Evolutionary conservation across 345 rosid genomes (phyloP), one percentile per base, ranked within the genome.

Genomic region (Atalantia buxifolia): DNA sequence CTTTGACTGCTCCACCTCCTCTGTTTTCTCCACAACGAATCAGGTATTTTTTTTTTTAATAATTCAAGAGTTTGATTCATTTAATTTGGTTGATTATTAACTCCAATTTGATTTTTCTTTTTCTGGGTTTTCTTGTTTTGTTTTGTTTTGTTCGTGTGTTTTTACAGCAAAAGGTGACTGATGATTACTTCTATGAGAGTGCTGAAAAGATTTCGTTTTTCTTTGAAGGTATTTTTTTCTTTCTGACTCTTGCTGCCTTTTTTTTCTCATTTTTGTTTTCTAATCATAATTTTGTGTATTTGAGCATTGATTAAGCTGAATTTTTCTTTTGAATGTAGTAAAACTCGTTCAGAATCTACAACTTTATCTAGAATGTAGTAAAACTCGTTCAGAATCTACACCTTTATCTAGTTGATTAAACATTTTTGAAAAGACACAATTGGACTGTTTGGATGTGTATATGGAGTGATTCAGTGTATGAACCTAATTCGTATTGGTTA

Each of bases 161-260:
- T 68, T 67, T 65, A 60, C 35, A 94, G 98, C 74, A 86, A 83
- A 66, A 82, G 35, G 72, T 82, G 60, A 92, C 95, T 21, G 90
- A 88, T 85, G 82, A 90, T 78, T 92, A 96, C 88, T 96, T 96
- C 92, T 90, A 84, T 74, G 98, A 94, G 61, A 96, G 98, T 77
- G 97, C 93, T 55, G 87, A 89, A 79, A 94, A 94, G 19, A 83
- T 94, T 27, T 94, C 98, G 50, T 94, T 91, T 81, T 94, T 96
- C 92, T 97, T 94, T 80, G 98, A 97, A 91, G 98, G 99, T 96
- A 82, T 14, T 66, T 31, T 16, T n/a, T 16, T n/a, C 45, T 21
- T 31, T 19, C 27, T 5, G 57, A 69, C 27, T 55, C 6, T 36
- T 61, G 67, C 33, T 21, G 5, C 21, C 3, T 28, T 57, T 67